Percentiles rank a stretch among this genome's conserved stretches.
These are phyloP conservation scores for Secale cereale DNA, from an alignment of 176 grass and related monocot genomes.

Conservation along the genomic window DNA sequence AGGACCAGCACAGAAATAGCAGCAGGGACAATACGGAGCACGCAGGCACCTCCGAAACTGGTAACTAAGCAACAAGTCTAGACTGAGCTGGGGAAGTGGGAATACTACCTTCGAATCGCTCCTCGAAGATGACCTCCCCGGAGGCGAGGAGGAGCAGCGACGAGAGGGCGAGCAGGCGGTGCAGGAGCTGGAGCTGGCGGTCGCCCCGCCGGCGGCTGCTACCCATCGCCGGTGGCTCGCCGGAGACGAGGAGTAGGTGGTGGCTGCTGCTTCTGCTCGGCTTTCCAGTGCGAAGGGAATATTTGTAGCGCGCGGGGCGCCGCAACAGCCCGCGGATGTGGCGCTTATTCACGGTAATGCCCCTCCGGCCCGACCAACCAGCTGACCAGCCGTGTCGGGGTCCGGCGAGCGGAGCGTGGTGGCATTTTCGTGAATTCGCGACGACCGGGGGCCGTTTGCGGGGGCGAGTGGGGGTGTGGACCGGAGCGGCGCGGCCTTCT, in stretches of 20 bases:
- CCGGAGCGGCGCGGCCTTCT: not conserved
- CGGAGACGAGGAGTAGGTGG: not conserved
- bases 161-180: constrained; percentile 28
- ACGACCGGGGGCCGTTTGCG: not conserved
- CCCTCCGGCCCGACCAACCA: not conserved
- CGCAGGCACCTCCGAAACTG: not conserved
- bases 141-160: constrained; percentile 53
- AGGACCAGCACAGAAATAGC: not conserved
- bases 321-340: not conserved
- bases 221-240: constrained; percentile 32
- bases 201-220: not conserved
- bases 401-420: not conserved
- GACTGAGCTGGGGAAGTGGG: not conserved
- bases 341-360: constrained; percentile 1
- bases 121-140: constrained; percentile 86
- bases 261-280: not conserved
- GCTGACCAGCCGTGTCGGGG: accelerated
- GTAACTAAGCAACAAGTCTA: not conserved
- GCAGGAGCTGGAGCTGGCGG: not conserved
- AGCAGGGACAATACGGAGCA: not conserved
- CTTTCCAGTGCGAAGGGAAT: constrained; percentile 5
- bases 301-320: constrained; percentile 34
- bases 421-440: not conserved
- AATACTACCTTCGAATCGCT: constrained; percentile 85
- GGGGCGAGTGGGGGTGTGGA: constrained; percentile 6